Evolutionary conservation across 148 eudicot species (phyloP), one percentile per base, ranked within the genome.

Genomic region (Bassia scoparia): DNA sequence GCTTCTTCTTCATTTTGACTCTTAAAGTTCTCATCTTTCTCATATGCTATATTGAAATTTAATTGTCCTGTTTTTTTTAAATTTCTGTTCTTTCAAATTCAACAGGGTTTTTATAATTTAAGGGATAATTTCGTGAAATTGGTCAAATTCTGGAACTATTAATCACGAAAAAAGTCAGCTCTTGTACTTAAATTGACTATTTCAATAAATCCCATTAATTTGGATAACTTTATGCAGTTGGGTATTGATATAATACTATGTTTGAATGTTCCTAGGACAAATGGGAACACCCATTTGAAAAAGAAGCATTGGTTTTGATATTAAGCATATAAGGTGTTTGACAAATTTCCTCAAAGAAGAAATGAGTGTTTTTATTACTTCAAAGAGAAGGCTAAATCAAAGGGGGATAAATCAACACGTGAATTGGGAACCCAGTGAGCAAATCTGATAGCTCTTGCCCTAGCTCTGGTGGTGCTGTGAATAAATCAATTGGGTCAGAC

Each of bases 331-430:
- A 74, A 65, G 43, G 53, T 75, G 49, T 61, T 72, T 10, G 69
- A 60, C 30, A 33, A 44, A 80, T 72, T 72, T 71, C 50, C 52
- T 8, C n/a, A n/a, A 33, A 50, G 67, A 73, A 71, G 44, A 74
- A 73, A 92, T 92, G 96, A 79, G 79, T 92, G 98, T 78, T 92
- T 90, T 54, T 74, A 81, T 76, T 87, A 84, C 69, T 88, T 92
- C 52, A 90, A 87, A 77, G 84, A 84, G 55, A 84, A 72, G 61
- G 61, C 31, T 62, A 76, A 84, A 44, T 59, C 74, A 14, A 86
- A 84, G 70, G 80, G 54, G 4, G 87, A 76, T 66, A 87, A 83
- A 78, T 92, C 96, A 71, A 91, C 89, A 29, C 93, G 96, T 23
- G 83, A 81, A 71, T 26, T 92, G n/a, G 74, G 81, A 74, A 84